phyloP scores from a whole-genome alignment of 2,329 filamentous ascomycete genomes.

The Aureobasidium mangrovei region DNA sequence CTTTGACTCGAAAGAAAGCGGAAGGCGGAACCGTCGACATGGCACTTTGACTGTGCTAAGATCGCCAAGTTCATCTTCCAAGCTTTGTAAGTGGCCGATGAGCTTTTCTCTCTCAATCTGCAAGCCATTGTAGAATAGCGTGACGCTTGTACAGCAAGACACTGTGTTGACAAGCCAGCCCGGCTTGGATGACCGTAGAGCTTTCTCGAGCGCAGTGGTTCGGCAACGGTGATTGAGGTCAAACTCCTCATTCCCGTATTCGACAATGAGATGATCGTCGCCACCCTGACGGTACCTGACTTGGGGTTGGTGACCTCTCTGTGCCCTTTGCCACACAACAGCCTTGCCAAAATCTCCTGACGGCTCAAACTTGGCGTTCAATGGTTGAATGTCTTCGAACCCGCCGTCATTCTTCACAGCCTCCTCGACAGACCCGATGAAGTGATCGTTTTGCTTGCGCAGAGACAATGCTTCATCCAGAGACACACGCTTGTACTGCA shows the following conservation, averaged over 20 bases:
- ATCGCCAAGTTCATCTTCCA: constrained; percentile 37
- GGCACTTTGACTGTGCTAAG: constrained; percentile 34
- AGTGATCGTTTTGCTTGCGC: constrained; percentile 36
- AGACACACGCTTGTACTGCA: constrained; percentile 44
- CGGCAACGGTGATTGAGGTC: constrained; percentile 45
- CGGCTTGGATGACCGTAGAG: constrained; percentile 35
- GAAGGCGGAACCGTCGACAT: constrained; percentile 35
- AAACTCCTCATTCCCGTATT: constrained; percentile 49
- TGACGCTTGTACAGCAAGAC: constrained; percentile 40
- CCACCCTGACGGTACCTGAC: constrained; percentile 31
- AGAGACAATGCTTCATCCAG: constrained; percentile 44
- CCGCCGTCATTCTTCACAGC: constrained; percentile 28
- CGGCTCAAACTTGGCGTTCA: constrained; percentile 20
- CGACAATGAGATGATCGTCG: constrained; percentile 46
- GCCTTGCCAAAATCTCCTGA: constrained; percentile 23
- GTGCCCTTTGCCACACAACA: constrained; percentile 24
- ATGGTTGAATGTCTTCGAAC: constrained; percentile 27
- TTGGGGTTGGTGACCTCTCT: constrained; percentile 22
- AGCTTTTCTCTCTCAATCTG: constrained; percentile 30
- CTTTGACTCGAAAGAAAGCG: constrained; percentile 35
- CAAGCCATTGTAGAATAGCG: constrained; percentile 34
- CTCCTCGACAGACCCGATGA: constrained; percentile 36
- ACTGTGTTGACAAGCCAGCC: constrained; percentile 40
- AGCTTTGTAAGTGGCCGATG: constrained; percentile 29
- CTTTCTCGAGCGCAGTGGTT: constrained; percentile 45